Evolutionary conservation across 2,329 filamentous ascomycete species (phyloP).

Genomic region (Trichoderma harzianum): DNA sequence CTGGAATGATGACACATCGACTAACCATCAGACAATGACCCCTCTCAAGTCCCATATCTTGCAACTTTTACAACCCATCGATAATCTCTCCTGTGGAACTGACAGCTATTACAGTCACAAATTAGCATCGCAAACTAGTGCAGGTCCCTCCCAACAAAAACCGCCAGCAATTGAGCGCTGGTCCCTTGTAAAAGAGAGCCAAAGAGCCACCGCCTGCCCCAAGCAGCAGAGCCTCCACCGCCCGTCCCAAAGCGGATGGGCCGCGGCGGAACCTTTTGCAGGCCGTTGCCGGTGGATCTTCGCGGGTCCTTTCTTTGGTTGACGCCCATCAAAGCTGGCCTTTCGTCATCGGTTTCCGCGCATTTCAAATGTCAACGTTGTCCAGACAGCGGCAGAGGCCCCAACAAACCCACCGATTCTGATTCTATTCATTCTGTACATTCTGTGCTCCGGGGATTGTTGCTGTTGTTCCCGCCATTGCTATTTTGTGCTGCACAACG

Average conservation of each 20-base stretch:
- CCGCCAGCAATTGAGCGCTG: neutral
- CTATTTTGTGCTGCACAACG: neutral
- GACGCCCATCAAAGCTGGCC: slow-evolving; percentile 6
- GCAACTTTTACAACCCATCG: neutral
- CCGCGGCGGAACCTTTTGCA: neutral
- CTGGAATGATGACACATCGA: neutral
- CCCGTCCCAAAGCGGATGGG: neutral
- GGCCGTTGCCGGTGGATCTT: neutral
- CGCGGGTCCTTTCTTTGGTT: neutral
- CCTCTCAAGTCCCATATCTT: neutral
- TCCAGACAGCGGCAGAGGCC: neutral
- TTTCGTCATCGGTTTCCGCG: slow-evolving; percentile 16
- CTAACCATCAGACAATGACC: neutral
- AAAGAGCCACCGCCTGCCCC: neutral
- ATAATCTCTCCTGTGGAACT: neutral
- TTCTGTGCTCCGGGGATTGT: neutral
- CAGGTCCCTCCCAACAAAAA: neutral
- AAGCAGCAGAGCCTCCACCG: neutral
- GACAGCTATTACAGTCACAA: neutral
- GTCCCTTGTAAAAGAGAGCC: neutral
- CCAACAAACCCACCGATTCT: neutral
- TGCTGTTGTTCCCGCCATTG: neutral
- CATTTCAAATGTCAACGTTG: neutral
- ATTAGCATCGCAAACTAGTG: neutral
- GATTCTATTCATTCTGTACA: neutral